Conservation (phyloP, 148 eudicot genomes). For the Mesembryanthemum crystallinum region DNA sequence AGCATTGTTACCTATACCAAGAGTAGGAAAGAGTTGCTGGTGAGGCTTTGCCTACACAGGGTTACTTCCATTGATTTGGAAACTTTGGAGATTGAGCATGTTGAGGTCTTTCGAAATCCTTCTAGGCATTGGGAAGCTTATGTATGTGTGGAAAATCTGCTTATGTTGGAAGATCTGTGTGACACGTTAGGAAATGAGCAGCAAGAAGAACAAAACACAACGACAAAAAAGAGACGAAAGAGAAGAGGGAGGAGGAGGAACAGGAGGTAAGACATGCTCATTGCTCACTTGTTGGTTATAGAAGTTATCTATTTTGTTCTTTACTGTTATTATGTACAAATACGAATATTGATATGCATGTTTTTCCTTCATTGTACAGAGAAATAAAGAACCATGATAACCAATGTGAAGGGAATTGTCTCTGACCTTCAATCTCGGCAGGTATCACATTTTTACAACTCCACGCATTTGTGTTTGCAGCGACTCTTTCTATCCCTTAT, state of each 20-base stretch:
- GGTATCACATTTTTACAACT: neutral
- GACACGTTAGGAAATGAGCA: neutral
- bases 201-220: neutral
- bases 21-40: conserved; percentile 15
- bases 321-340: neutral
- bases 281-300: neutral
- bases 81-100: neutral
- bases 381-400: neutral
- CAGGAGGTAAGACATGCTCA: neutral
- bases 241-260: neutral
- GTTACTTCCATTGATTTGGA: conserved; percentile 16
- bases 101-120: neutral
- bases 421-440: neutral
- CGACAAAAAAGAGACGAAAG: neutral
- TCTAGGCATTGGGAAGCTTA: neutral
- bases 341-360: neutral
- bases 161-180: conserved; percentile 14
- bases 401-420: neutral
- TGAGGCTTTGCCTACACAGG: neutral
- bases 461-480: neutral
- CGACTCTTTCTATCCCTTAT: neutral
- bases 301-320: neutral
- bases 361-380: neutral
- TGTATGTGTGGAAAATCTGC: conserved; percentile 23
- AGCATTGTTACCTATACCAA: conserved; percentile 1